Percentiles rank a stretch among this genome's conserved stretches.
phyloP scores from a whole-genome alignment of 164 flowering plant species.

The Tetracentron sinense region DNA sequence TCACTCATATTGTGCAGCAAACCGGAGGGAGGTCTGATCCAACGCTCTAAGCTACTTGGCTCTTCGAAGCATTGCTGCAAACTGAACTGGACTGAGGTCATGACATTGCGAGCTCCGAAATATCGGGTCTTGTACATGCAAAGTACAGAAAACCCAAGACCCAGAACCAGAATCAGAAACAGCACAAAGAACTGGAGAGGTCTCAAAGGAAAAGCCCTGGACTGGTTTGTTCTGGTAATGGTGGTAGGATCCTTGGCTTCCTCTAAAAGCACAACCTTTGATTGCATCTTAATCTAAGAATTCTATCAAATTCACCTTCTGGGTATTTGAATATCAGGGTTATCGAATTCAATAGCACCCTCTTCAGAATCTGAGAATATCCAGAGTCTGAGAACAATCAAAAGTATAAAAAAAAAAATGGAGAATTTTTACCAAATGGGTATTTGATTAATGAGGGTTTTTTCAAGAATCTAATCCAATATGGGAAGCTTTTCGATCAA shows the following conservation, averaged over 20 bases:
- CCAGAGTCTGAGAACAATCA: no score
- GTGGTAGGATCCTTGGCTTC: conserved; percentile 36
- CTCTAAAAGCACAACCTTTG: conserved; percentile 23
- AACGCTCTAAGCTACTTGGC: conserved; percentile 22
- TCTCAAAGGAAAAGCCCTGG: conserved; percentile 35
- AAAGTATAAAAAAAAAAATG: no score
- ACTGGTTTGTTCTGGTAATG: conserved; percentile 17
- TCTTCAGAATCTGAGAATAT: not conserved
- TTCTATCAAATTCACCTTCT: not conserved
- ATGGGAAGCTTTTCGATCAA: no score
- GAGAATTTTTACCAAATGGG: no score
- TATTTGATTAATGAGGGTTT: no score
- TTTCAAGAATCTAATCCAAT: no score
- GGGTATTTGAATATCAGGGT: not conserved
- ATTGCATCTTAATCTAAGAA: conserved; percentile 1
- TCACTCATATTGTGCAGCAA: conserved; percentile 51
- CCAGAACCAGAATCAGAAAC: conserved; percentile 32
- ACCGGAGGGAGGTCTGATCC: conserved; percentile 41
- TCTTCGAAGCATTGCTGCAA: conserved; percentile 29
- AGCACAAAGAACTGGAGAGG: conserved; percentile 32
- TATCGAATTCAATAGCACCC: not conserved
- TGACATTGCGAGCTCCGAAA: conserved; percentile 25
- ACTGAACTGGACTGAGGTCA: conserved; percentile 20
- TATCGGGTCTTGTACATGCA: conserved; percentile 31
- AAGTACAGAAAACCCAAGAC: conserved; percentile 31